Evolutionary conservation across 2,329 filamentous ascomycete species (phyloP).

Genomic region (Fusarium secorum): DNA sequence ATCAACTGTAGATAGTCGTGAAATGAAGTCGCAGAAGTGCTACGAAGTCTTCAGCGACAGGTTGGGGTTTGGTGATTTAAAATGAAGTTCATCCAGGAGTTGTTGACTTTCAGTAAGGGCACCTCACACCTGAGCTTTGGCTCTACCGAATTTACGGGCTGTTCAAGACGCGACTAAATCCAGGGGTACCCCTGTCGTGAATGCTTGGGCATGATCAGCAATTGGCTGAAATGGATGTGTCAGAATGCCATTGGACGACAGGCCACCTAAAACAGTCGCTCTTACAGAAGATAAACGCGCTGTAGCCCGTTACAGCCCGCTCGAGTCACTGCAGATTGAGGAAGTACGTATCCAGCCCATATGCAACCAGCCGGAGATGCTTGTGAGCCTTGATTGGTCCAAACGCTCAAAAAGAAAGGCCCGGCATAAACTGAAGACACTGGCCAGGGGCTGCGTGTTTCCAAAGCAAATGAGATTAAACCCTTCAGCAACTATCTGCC

Average conservation of each 20-base stretch:
- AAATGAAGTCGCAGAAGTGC: conserved; percentile 21
- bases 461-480: conserved; percentile 27
- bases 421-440: conserved; percentile 12
- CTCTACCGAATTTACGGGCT: conserved; percentile 31
- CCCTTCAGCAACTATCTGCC: conserved; percentile 8
- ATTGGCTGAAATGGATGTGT: conserved; percentile 40
- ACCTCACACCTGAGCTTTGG: conserved; percentile 16
- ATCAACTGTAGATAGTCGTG: conserved; percentile 3
- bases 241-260: conserved; percentile 27
- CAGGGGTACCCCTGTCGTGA: conserved; percentile 46
- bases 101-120: conserved; percentile 40
- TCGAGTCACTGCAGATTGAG: conserved; percentile 17
- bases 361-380: not conserved
- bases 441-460: conserved; percentile 19
- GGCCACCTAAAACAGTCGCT: conserved; percentile 6
- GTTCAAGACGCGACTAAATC: conserved; percentile 40
- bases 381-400: conserved; percentile 20
- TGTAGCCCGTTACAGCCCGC: conserved; percentile 17
- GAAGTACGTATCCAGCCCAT: not conserved
- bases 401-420: conserved; percentile 1
- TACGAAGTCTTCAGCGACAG: conserved; percentile 20
- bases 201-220: conserved; percentile 27
- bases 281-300: conserved; percentile 6
- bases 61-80: conserved; percentile 29
- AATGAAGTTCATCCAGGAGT: conserved; percentile 40